Percentiles rank a stretch among this genome's conserved stretches.
Conservation (phyloP, 352 stramenopile genomes). For the Aphanomyces astaci region DNA sequence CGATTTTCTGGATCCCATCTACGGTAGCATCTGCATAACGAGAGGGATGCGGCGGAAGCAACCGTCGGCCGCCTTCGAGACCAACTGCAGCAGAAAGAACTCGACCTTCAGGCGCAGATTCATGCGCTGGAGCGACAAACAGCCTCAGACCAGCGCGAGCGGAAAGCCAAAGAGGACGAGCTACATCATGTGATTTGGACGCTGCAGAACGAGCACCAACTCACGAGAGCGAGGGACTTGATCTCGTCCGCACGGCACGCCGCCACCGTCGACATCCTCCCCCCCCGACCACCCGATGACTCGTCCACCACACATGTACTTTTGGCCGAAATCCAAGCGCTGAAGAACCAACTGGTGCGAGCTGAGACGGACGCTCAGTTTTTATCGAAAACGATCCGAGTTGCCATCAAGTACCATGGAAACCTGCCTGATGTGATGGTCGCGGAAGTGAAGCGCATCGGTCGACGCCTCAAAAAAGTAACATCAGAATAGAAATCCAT, state of each 20-base stretch:
- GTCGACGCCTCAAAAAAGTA: background rate
- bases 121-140: background rate
- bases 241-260: background rate
- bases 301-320: background rate
- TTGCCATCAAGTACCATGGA: constrained; percentile 11
- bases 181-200: constrained; percentile 7
- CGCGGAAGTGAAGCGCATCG: constrained; percentile 14
- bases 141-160: background rate
- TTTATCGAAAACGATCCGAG: constrained; percentile 7
- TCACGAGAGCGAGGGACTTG: background rate
- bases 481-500: no score
- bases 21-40: background rate
- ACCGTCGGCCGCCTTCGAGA: background rate
- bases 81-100: background rate
- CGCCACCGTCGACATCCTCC: background rate
- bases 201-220: background rate
- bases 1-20: background rate
- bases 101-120: background rate
- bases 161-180: constrained; percentile 3
- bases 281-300: no score
- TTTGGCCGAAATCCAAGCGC: background rate
- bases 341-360: constrained; percentile 10
- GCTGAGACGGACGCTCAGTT: constrained; percentile 8
- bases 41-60: background rate
- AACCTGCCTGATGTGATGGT: constrained; percentile 2